These are phyloP conservation scores for Talaromyces proteolyticus DNA, from an alignment of 495 filamentous ascomycete species.

Conservation along the genomic window DNA sequence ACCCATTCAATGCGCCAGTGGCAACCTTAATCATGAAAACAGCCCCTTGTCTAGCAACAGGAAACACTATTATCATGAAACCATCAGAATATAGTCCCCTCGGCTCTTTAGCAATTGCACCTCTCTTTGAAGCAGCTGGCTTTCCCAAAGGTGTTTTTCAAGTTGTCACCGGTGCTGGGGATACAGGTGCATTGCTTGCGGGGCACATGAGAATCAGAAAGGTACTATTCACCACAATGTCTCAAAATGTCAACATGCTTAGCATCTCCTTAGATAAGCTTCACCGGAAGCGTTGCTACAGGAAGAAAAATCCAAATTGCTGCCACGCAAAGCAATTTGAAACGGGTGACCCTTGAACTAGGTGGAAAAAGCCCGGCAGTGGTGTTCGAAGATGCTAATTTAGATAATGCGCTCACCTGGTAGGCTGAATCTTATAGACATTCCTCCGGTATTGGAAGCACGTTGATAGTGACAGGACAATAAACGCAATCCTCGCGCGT, in stretches of 20 bases:
- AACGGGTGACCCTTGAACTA: conserved; percentile 31
- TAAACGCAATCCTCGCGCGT: conserved; percentile 31
- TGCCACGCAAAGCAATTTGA: conserved; percentile 38
- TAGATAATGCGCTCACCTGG: conserved; percentile 18
- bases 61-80: conserved; percentile 26
- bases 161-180: conserved; percentile 40
- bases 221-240: not conserved
- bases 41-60: conserved; percentile 38
- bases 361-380: conserved; percentile 32
- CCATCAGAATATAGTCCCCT: conserved; percentile 14
- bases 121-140: conserved; percentile 21
- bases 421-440: too few relatives aligned
- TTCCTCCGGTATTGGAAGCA: not conserved
- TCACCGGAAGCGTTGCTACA: conserved; percentile 16
- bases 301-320: conserved; percentile 14
- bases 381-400: conserved; percentile 27
- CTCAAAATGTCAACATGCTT: not conserved
- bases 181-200: conserved; percentile 32
- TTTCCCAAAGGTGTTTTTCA: conserved; percentile 39
- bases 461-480: conserved; percentile 9
- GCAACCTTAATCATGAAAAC: conserved; percentile 28
- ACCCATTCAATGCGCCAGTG: conserved; percentile 40
- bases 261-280: conserved; percentile 6
- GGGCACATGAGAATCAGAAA: conserved; percentile 14
- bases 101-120: not conserved